Percentiles rank a stretch among this genome's conserved stretches.
Conservation (phyloP, 1,284 basidiomycete genomes). For the Ustilago xerochloae region DNA sequence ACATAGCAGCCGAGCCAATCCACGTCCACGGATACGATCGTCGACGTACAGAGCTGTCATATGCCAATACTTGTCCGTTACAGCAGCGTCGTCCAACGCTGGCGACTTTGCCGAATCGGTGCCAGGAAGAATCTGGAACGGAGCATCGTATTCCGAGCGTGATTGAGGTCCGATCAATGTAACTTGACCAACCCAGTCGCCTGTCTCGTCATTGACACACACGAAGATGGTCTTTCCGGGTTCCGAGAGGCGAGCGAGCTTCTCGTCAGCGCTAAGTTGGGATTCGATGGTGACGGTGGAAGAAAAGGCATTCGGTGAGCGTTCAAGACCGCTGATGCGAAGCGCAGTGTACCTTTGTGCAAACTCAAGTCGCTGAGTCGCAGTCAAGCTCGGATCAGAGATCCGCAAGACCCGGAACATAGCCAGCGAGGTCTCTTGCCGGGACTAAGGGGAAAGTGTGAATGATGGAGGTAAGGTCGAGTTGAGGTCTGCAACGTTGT, state of each 20-base stretch:
- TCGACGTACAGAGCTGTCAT: conserved; percentile 31
- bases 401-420: conserved; percentile 14
- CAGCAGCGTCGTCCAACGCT: neutral
- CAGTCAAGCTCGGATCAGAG: conserved; percentile 6
- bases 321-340: conserved; percentile 13
- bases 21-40: conserved; percentile 11
- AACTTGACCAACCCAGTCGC: conserved; percentile 19
- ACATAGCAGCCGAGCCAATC: conserved; percentile 16
- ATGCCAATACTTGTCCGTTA: conserved; percentile 16
- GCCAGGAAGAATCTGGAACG: conserved; percentile 5
- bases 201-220: neutral
- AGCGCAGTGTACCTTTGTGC: conserved; percentile 17
- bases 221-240: conserved; percentile 18
- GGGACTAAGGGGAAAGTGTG: neutral
- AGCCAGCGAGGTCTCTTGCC: neutral
- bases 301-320: conserved; percentile 26
- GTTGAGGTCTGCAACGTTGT: neutral
- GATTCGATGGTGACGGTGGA: conserved; percentile 14
- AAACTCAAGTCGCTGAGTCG: neutral
- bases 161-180: conserved; percentile 12
- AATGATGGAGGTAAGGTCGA: neutral
- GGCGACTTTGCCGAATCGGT: conserved; percentile 1
- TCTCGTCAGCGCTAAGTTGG: neutral
- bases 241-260: conserved; percentile 9
- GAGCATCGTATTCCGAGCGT: conserved; percentile 7